Conservation (phyloP, 2,329 filamentous ascomycete genomes). For the Tympanopsis confertula region DNA sequence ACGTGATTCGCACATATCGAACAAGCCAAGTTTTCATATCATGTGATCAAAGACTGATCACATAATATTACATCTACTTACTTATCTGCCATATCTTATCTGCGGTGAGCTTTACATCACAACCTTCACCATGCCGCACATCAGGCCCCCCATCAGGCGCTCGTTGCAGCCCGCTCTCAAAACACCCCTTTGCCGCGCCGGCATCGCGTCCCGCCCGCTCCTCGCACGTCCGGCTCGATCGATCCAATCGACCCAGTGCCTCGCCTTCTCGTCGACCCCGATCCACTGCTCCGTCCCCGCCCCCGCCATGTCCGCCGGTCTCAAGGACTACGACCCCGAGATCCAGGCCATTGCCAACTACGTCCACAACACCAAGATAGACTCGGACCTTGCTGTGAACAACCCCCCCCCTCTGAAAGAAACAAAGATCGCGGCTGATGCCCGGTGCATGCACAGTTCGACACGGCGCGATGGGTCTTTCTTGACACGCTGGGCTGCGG, state of each 20-base stretch:
- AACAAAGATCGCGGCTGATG: neutral
- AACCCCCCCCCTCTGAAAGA: neutral
- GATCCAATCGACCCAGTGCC: too few relatives aligned
- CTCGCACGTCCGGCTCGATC: too few relatives aligned
- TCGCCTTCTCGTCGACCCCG: too few relatives aligned
- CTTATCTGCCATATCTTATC: neutral
- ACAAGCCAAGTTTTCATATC: too few relatives aligned
- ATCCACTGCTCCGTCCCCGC: too few relatives aligned
- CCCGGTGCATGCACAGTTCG: slow-evolving; percentile 45
- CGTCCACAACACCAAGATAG: slow-evolving; percentile 80
- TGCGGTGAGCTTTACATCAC: too few relatives aligned
- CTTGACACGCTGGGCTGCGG: slow-evolving; percentile 95
- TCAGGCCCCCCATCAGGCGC: too few relatives aligned
- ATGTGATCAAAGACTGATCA: too few relatives aligned
- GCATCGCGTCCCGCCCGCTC: slow-evolving; percentile 35
- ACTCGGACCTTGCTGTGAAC: slow-evolving; percentile 85
- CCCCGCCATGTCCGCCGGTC: slow-evolving; percentile 35
- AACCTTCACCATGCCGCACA: too few relatives aligned
- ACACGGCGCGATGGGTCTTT: slow-evolving; percentile 93
- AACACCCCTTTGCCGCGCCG: slow-evolving; percentile 31
- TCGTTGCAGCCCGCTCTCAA: too few relatives aligned
- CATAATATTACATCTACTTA: neutral
- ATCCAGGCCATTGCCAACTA: slow-evolving; percentile 92
- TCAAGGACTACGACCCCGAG: slow-evolving; percentile 71
- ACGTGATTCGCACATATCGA: too few relatives aligned